Evolutionary conservation across 1,284 basidiomycete species (phyloP), one percentile per base, ranked within the genome.

Genomic region (Cryptococcus sp.): DNA sequence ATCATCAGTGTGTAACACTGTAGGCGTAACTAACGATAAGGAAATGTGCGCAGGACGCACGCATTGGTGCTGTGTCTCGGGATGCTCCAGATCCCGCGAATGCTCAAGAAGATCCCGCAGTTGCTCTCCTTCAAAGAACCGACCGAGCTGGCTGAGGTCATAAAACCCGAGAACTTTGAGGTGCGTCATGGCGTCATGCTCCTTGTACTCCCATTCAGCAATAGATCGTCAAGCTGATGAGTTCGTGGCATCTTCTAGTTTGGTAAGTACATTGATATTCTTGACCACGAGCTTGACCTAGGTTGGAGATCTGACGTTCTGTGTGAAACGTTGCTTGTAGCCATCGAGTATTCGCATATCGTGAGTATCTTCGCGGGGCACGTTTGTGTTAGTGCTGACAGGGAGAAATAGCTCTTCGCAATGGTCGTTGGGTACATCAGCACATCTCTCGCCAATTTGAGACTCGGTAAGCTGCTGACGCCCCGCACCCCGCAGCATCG

Each of bases 301-400:
- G 38, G 23, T 35, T 8, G 2, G 31, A 35, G 31, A 35, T 10
- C 31, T 35, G 13, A 35, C 8, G 10, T 8, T 5, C 2, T 10
- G 13, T 13, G 31, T 8, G 31, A 35, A 35, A 3, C 31, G 31
- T 5, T 35, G 8, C 7, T 2, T 2, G 16, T 31, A 68, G 72
- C 70, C 10, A 70, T 74, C 55, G 69, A 74, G 46, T 71, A 69
- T 47, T 65, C 71, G 1, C 63, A 71, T 39, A 56, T 70, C 16
- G 69, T 73, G 27, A 63, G 70, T 62, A 1, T 50, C 7, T 47
- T 16, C 19, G 47, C 16, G 46, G 16, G 22, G 22, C n/a, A 44
- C 7, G 16, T 38, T 17, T 17, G n/a, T 22, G 39, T 4, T 6
- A 19, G 13, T n/a, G 25, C 53, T 56, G 46, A 47, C 31, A 46